phyloP scores from a whole-genome alignment of 306 rosid genomes.

The Casuarina cunninghamiana region DNA sequence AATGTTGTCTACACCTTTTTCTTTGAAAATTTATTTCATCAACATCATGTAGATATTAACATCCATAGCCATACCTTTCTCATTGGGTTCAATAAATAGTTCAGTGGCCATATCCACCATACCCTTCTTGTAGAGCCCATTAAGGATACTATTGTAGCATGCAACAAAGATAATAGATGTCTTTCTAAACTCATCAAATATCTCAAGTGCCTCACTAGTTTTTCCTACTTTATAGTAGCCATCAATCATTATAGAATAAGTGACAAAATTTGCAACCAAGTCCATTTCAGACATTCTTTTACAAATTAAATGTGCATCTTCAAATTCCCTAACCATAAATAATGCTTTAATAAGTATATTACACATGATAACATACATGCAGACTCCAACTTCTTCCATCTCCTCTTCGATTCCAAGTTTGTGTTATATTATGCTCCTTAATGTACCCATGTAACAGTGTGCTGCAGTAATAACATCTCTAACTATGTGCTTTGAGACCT shows the following conservation, averaged over 20 bases:
- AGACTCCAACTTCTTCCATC: constrained; percentile 64
- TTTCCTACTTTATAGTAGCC: constrained; percentile 71
- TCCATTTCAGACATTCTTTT: constrained; percentile 66
- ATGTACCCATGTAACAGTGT: constrained; percentile 73
- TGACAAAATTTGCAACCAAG: constrained; percentile 55
- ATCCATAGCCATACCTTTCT: constrained; percentile 47
- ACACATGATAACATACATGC: constrained; percentile 75
- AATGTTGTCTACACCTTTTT: constrained; percentile 41
- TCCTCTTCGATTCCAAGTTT: constrained; percentile 63
- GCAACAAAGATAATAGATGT: constrained; percentile 48
- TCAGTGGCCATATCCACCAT: constrained; percentile 69
- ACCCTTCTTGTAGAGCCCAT: constrained; percentile 64
- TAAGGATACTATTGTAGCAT: constrained; percentile 67
- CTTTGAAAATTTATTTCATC: constrained; percentile 44
- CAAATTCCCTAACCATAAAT: constrained; percentile 76
- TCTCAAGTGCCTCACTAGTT: constrained; percentile 73
- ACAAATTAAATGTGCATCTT: constrained; percentile 63
- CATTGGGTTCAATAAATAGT: constrained; percentile 58
- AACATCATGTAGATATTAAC: constrained; percentile 44
- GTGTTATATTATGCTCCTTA: constrained; percentile 53
- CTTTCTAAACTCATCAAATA: constrained; percentile 69
- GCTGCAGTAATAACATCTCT: constrained; percentile 71
- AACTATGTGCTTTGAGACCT: constrained; percentile 48
- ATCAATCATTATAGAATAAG: constrained; percentile 76
- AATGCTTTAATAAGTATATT: constrained; percentile 78